These are phyloP conservation scores for Biscogniauxia mediterranea DNA, from an alignment of 2,329 filamentous ascomycete genomes.

Conservation along the genomic window DNA sequence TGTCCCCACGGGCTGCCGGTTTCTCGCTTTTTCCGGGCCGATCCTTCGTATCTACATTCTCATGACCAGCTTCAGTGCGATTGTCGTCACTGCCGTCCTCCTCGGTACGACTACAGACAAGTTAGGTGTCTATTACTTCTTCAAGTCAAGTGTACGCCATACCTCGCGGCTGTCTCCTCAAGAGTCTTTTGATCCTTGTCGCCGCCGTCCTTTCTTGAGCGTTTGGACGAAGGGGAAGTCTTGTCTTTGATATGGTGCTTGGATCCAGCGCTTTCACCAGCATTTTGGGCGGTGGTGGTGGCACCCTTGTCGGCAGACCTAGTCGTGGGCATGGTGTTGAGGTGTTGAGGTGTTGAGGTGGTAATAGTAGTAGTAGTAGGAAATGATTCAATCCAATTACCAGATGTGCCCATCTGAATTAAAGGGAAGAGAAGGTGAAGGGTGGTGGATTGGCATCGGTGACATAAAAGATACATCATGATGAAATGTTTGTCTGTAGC, in stretches of 20 bases:
- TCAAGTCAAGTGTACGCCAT: not conserved
- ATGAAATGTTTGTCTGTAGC: too few species aligned
- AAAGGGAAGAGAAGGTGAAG: too few species aligned
- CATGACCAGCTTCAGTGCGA: constrained; percentile 3
- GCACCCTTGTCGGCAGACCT: constrained; percentile 22
- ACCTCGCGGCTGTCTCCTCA: constrained; percentile 46
- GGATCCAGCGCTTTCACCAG: constrained; percentile 25
- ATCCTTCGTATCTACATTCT: constrained; percentile 31
- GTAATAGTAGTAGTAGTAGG: too few species aligned
- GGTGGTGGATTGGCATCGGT: not conserved
- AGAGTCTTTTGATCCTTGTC: constrained; percentile 49
- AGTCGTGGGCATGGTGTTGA: constrained; percentile 22
- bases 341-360: not conserved
- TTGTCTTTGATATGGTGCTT: constrained; percentile 36
- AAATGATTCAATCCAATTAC: too few species aligned
- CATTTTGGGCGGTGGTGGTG: not conserved
- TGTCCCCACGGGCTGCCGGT: constrained; percentile 30
- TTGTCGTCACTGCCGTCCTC: constrained; percentile 21
- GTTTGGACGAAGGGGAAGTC: constrained; percentile 39
- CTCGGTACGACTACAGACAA: constrained; percentile 20
- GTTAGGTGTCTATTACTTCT: constrained; percentile 9
- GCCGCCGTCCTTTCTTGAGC: constrained; percentile 31
- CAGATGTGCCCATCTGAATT: too few species aligned
- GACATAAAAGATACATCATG: too few species aligned
- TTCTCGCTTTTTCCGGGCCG: constrained; percentile 36